Conservation (phyloP, 169 alveolate species). For the Hepatocystis sp. region DNA sequence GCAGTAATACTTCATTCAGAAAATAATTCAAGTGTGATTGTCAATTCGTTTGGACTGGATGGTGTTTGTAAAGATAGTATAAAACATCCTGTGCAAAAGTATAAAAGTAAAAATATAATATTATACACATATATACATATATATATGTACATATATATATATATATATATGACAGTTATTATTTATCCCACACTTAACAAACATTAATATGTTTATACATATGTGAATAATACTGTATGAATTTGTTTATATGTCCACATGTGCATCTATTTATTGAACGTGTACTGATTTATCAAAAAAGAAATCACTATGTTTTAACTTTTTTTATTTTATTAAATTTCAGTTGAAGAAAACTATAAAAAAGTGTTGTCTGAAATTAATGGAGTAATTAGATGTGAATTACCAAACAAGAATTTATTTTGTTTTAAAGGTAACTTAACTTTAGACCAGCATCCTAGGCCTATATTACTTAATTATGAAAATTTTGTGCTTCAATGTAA, state of each 20-base stretch:
- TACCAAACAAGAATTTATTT: slow-evolving; percentile 65
- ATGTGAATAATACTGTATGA: too few species aligned
- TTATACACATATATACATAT: neutral
- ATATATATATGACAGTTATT: neutral
- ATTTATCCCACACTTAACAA: too few species aligned
- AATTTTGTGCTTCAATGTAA: slow-evolving; percentile 73
- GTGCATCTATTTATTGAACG: too few species aligned
- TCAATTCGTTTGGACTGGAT: slow-evolving; percentile 65
- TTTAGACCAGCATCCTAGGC: slow-evolving; percentile 68
- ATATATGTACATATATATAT: slow-evolving; percentile 7
- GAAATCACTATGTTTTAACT: neutral
- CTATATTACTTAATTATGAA: slow-evolving; percentile 45
- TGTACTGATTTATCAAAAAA: too few species aligned
- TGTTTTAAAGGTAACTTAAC: slow-evolving; percentile 68
- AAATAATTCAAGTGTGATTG: slow-evolving; percentile 61
- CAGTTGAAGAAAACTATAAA: slow-evolving; percentile 66
- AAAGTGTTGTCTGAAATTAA: slow-evolving; percentile 75
- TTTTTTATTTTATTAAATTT: neutral
- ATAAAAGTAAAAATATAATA: slow-evolving; percentile 41
- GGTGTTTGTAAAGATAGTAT: slow-evolving; percentile 55
- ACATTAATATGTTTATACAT: too few species aligned
- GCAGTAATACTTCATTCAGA: slow-evolving; percentile 61
- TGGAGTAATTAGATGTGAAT: slow-evolving; percentile 70
- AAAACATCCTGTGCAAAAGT: slow-evolving; percentile 64
- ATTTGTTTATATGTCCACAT: too few species aligned